Conservation (phyloP, 495 filamentous ascomycete species). For the Talaromyces borbonicus region DNA sequence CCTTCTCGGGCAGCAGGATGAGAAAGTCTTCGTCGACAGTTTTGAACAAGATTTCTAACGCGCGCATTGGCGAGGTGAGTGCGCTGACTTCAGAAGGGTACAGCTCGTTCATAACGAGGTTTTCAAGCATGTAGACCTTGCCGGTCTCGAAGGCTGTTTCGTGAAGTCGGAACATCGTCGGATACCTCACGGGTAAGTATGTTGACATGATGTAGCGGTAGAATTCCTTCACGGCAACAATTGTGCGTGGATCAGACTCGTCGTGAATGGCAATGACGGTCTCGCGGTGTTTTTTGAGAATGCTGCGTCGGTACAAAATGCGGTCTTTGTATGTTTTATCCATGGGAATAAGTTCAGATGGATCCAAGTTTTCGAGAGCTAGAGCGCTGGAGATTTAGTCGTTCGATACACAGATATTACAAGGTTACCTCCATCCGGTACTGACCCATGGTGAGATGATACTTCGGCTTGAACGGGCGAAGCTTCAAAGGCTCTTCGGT, state of each 20-base stretch:
- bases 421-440: constrained; percentile 8
- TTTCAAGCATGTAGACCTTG: constrained; percentile 22
- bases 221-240: constrained; percentile 48
- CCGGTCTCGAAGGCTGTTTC: constrained; percentile 13
- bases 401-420: constrained; percentile 4
- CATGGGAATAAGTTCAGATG: constrained; percentile 54
- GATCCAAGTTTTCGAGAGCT: constrained; percentile 41
- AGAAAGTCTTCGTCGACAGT: constrained; percentile 71
- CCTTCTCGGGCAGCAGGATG: constrained; percentile 48
- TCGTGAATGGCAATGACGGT: constrained; percentile 34
- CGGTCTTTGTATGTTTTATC: constrained; percentile 55
- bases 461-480: constrained; percentile 61
- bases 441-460: constrained; percentile 65
- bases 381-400: background rate
- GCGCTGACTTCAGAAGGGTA: constrained; percentile 24
- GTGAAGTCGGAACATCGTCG: constrained; percentile 46
- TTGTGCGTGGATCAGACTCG: constrained; percentile 26
- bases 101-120: constrained; percentile 32
- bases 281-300: constrained; percentile 39
- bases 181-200: constrained; percentile 59
- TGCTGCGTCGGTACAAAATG: constrained; percentile 40
- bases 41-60: constrained; percentile 42
- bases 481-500: constrained; percentile 49
- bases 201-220: constrained; percentile 53
- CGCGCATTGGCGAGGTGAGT: constrained; percentile 13